A percentile compares a stretch with the other conserved stretches of the same genome.
phyloP scores from a whole-genome alignment of 352 stramenopile species.

The Phytopythium vexans region DNA sequence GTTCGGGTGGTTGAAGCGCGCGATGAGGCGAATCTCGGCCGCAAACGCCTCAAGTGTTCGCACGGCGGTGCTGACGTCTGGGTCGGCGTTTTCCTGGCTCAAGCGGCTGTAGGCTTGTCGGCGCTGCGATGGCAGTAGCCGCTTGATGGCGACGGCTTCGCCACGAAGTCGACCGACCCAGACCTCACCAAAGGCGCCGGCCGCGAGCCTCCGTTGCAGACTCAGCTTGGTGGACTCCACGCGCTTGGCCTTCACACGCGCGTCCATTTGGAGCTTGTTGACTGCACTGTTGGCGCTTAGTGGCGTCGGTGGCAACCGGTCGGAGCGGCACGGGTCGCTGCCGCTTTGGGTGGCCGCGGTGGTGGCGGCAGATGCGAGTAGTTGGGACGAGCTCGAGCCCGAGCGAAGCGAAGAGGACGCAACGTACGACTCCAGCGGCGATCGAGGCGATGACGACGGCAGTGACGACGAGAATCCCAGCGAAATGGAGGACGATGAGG shows the following conservation, averaged over 20 bases:
- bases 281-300: neutral
- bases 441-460: too few relatives aligned
- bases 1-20: conserved; percentile 30
- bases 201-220: conserved; percentile 28
- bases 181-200: conserved; percentile 49
- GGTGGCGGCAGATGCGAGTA: too few relatives aligned
- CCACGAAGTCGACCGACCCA: conserved; percentile 35
- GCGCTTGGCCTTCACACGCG: conserved; percentile 19
- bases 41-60: conserved; percentile 28
- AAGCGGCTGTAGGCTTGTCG: conserved; percentile 6
- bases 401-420: too few relatives aligned
- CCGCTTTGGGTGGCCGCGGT: too few relatives aligned
- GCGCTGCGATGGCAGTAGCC: conserved; percentile 18
- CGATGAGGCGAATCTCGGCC: conserved; percentile 37
- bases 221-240: conserved; percentile 35
- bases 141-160: conserved; percentile 42
- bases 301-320: too few relatives aligned
- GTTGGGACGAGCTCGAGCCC: too few relatives aligned
- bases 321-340: too few relatives aligned
- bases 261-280: conserved; percentile 20
- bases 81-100: too few relatives aligned
- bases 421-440: too few relatives aligned
- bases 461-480: too few relatives aligned
- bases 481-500: too few relatives aligned
- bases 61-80: neutral